Conservation (phyloP, 2,329 filamentous ascomycete species). For the Nemania sp. region DNA sequence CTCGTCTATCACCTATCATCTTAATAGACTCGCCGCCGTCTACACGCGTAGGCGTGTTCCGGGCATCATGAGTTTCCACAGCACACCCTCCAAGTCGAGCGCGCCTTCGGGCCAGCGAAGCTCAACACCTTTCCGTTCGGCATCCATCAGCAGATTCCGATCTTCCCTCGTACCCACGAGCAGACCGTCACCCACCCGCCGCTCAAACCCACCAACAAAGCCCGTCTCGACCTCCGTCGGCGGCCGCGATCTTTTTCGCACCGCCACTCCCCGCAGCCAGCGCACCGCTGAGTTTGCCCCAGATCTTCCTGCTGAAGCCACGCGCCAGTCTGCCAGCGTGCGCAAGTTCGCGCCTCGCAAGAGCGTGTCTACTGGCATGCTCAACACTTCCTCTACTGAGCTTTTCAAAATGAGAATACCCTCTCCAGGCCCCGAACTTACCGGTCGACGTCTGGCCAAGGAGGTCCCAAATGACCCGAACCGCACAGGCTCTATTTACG, state of each 20-base stretch:
- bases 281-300: conserved; percentile 39
- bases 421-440: conserved; percentile 59
- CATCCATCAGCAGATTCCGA: conserved; percentile 37
- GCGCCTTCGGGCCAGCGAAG: conserved; percentile 37
- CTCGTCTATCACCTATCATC: neutral
- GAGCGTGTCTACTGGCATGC: conserved; percentile 54
- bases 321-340: conserved; percentile 29
- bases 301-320: conserved; percentile 35
- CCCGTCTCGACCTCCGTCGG: conserved; percentile 25
- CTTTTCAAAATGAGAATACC: conserved; percentile 64
- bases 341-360: conserved; percentile 43
- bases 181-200: conserved; percentile 34
- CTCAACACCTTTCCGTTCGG: conserved; percentile 39
- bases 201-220: conserved; percentile 32
- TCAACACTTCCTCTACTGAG: conserved; percentile 54
- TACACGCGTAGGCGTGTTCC: conserved; percentile 11
- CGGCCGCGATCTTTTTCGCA: conserved; percentile 40
- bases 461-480: conserved; percentile 59
- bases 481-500: conserved; percentile 60
- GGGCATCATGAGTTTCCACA: conserved; percentile 36
- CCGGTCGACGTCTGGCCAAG: conserved; percentile 58
- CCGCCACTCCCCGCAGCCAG: conserved; percentile 36
- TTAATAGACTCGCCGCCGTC: neutral
- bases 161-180: conserved; percentile 43
- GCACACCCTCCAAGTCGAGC: conserved; percentile 38